Base-by-base conservation (phyloP, 2,329 filamentous ascomycete genomes). In the Hypomyces perniciosus region DNA sequence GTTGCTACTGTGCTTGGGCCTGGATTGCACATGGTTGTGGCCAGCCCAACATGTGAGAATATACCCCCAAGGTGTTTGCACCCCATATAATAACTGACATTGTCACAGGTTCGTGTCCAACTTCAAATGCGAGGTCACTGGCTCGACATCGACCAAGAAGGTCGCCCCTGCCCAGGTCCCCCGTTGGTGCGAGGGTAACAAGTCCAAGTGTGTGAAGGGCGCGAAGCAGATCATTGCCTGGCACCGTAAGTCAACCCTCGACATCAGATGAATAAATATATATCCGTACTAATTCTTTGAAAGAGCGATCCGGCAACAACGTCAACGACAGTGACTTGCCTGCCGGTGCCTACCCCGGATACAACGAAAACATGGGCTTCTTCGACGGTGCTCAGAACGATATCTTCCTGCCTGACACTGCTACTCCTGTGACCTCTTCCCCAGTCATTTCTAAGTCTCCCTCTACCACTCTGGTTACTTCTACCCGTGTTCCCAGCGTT, bases 221-320 rank as follows among this genome's bases (percentile, higher is more conserved):
- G 68, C 74, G 1, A 76, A 76, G 61, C 73, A 76, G 55, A 75
- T 75, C 67, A 67, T 75, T 42, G 72, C 67, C 4, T 75, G 68
- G 67, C 68, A 76, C 49, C 73, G 65, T 64, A 48, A 51, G 60
- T 59, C 40, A 13, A 12, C 7, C n/a, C 33, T 13, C 4, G 10
- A 13, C 27, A 12, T 5, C 4, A 29, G 9, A 35, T 2, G 20
- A 8, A 8, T 12, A 13, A 5, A 31, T n/a, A 48, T 20, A 50
- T 13, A 51, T 30, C 4, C 28, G 2, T 9, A 46, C 30, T 26
- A 37, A 38, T 13, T 26, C 5, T 1, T n/a, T 3, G 34, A 30
- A 44, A 63, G 62, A 64, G 50, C 51, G 39, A 27, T 54, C 59
- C 9, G 63, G 63, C 9, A 64, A 66, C 54, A 65, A 66, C 39